Evolutionary conservation across 2,329 filamentous ascomycete genomes (phyloP), one percentile per base, ranked within the genome.

Genomic region (Fusarium keratoplasticum): DNA sequence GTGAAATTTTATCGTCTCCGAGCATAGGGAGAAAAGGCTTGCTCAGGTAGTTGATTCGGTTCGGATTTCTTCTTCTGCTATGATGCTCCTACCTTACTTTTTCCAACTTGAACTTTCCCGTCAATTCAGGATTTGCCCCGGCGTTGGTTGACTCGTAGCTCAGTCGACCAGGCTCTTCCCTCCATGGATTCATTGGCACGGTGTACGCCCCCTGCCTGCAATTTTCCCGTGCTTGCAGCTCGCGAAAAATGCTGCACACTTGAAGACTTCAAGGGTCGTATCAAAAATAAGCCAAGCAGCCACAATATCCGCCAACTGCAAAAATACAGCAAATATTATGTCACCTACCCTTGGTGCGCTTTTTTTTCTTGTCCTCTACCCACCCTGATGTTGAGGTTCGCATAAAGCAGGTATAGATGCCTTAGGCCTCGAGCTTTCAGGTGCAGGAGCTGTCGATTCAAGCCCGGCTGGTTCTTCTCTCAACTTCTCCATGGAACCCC

Each of bases 361-460:
- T 11, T 58, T 57, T 58, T 40, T 29, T 29, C 55, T 58, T 40
- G 22, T 22, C 20, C 35, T 29, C 22, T 36, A 33, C n/a, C 20
- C 33, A 35, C 54, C 33, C 38, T 55, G 40, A 22, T 35, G 18
- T 16, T 36, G 38, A 64, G 40, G 69, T 73, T 73, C 62, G 67
- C 71, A 71, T 64, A 22, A 69, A 63, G 47, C 47, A 54, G 36
- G 47, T 35, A 33, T 20, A 59, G 66, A 22, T 72, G 69, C 71
- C 64, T 67, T 31, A 73, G 71, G 66, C 38, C 35, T 35, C 36
- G 27, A 58, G 20, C 8, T 40, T 31, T 25, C 31, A 27, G 6
- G 25, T 14, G 25, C 40, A 29, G 20, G n/a, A n/a, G 27, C 13
- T 4, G 29, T 40, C 59, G 7, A 35, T 42, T 31, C 60, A 31